Evolutionary conservation across 192 early-diverging fungal species (phyloP).

Genomic region (Entomortierella chlamydospora): DNA sequence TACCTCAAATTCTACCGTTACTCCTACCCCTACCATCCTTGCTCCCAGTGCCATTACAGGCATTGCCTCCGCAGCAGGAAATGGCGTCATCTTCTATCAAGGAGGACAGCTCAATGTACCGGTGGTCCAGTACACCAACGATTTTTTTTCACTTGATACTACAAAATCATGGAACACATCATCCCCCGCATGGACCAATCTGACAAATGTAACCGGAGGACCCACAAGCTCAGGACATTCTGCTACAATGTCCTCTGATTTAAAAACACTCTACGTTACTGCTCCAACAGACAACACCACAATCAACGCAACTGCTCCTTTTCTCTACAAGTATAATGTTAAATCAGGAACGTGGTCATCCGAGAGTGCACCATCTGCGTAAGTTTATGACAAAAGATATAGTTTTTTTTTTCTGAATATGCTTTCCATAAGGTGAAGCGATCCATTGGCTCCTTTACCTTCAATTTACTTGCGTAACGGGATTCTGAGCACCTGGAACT

Average conservation of each 20-base stretch:
- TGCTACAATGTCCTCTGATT: conserved; percentile 32
- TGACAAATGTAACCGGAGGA: conserved; percentile 13
- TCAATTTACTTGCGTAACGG: too few relatives aligned
- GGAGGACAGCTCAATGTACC: conserved; percentile 37
- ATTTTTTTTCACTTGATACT: conserved; percentile 29
- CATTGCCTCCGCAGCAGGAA: conserved; percentile 16
- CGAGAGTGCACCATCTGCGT: conserved; percentile 29
- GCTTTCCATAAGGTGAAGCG: too few relatives aligned
- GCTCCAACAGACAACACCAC: conserved; percentile 13
- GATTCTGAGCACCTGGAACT: too few relatives aligned
- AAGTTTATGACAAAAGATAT: conserved; percentile 17
- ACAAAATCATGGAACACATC: conserved; percentile 23
- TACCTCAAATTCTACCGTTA: not conserved
- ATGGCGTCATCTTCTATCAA: conserved; percentile 22
- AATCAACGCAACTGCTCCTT: not conserved
- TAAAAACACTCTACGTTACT: conserved; percentile 22
- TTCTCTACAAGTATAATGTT: conserved; percentile 35
- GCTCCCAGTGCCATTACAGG: conserved; percentile 10
- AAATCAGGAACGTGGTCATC: conserved; percentile 21
- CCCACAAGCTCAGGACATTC: conserved; percentile 24
- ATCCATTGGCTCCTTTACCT: too few relatives aligned
- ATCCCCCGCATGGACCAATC: conserved; percentile 27
- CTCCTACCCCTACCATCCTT: not conserved
- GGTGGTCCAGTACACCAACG: conserved; percentile 11
- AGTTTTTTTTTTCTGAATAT: too few relatives aligned